Base-by-base conservation (phyloP, 1,284 basidiomycete species). In the Naganishia sp. region DNA sequence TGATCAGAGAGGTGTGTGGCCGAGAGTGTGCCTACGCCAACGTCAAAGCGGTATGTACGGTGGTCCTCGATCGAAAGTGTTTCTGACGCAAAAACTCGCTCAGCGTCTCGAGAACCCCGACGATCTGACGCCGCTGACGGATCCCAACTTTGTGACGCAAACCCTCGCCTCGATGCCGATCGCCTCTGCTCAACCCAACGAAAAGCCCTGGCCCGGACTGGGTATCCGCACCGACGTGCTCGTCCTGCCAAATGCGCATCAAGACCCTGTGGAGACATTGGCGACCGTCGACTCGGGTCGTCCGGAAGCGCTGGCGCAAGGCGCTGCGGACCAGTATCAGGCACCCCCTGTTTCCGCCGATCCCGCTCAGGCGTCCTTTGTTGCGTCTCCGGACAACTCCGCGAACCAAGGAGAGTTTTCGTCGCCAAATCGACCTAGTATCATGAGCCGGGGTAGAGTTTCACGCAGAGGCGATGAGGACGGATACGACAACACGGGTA, bases 81-180 rank as follows among this genome's bases (percentile, higher is more conserved):
- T 21, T 50, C 53, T 25, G 41, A 17, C 11, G 9, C 43, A 50
- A 2, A 2, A 21, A 51, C 46, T 35, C 23, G 50, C 31, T 23
- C 72, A 94, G 90, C 84, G 83, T 69, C 84, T 97, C 0, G 91
- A 90, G 25, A 86, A 84, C 70, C 85, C 87, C 32, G 85, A 90
- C 71, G 95, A 99, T 75, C 78, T 97, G 25, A 91, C 90, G 0
- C 91, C 91, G 0, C 83, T 99, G 28, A 95, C 93, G 0, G 92
- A 97, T 75, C 83, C 90, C 6, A 89, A 85, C 63, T 98, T 90
- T 81, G 89, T 99, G 50, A 88, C 89, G 7, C 86, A 88, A 70
- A 82, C 87, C 2, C 83, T 97, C 39, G 82, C 85, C 0, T 86
- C 86, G 51, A 80, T 92, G 72, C 87, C 87, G 0, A 77, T 81